Evolutionary conservation across 495 filamentous ascomycete genomes (phyloP).

Genomic region (Letharia lupina): DNA sequence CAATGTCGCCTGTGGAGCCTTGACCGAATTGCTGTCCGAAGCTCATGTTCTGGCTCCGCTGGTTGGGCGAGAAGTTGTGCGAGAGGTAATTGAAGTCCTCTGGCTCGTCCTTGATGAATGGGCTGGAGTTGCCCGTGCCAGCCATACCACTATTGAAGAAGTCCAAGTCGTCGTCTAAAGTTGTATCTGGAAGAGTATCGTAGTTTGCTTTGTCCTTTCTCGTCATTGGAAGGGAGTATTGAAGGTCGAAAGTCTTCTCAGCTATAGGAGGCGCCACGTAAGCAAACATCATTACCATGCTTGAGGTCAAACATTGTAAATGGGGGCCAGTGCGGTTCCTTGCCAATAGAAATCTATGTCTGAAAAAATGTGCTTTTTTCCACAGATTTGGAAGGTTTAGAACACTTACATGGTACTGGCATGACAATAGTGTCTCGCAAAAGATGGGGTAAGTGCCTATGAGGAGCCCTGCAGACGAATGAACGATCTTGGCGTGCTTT

Average conservation of each 20-base stretch:
- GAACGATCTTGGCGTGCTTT: constrained; percentile 2
- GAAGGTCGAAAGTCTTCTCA: constrained; percentile 21
- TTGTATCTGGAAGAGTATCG: constrained; percentile 29
- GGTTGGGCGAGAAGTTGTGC: constrained; percentile 46
- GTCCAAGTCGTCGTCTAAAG: constrained; percentile 34
- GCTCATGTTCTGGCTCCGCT: constrained; percentile 51
- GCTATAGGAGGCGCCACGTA: constrained; percentile 15
- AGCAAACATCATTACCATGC: constrained; percentile 12
- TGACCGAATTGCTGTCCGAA: constrained; percentile 54
- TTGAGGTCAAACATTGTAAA: not conserved
- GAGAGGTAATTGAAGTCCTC: constrained; percentile 53
- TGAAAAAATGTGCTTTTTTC: not conserved
- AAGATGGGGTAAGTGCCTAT: constrained; percentile 3
- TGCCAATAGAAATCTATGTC: not conserved
- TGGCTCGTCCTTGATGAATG: constrained; percentile 73
- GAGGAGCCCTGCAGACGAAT: not conserved
- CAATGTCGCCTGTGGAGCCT: constrained; percentile 57
- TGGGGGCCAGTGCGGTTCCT: not conserved
- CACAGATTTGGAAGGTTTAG: constrained; percentile 2
- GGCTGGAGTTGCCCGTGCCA: constrained; percentile 42
- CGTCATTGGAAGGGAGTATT: constrained; percentile 26
- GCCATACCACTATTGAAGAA: constrained; percentile 36
- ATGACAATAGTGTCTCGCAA: constrained; percentile 19
- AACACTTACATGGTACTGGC: constrained; percentile 26
- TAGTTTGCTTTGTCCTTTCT: constrained; percentile 30